These are phyloP conservation scores for Blumeria hordei DNA, from an alignment of 2,329 filamentous ascomycete genomes.

Conservation along the genomic window DNA sequence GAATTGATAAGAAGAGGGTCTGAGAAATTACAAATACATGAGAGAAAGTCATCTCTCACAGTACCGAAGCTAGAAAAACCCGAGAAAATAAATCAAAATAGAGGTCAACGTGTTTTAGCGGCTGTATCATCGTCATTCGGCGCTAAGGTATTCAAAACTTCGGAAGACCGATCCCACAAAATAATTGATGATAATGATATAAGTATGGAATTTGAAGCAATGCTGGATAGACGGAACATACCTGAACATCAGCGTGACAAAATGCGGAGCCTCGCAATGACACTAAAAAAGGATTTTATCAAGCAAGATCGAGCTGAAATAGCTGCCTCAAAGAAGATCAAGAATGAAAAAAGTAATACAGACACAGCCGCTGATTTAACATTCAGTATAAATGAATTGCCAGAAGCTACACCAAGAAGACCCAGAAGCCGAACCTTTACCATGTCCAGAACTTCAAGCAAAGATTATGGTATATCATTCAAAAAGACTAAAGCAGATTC, in stretches of 20 bases:
- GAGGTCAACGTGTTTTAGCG: constrained; percentile 32
- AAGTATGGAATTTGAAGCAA: constrained; percentile 31
- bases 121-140: constrained; percentile 35
- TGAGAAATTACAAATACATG: constrained; percentile 10
- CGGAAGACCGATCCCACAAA: constrained; percentile 5
- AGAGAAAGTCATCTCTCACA: constrained; percentile 11
- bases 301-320: constrained; percentile 62
- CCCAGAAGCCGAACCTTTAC: constrained; percentile 56
- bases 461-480: constrained; percentile 37
- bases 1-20: constrained; percentile 10
- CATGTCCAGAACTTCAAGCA: constrained; percentile 16
- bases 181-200: constrained; percentile 27
- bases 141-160: constrained; percentile 19
- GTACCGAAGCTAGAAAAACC: constrained; percentile 14
- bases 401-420: constrained; percentile 22
- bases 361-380: constrained; percentile 17
- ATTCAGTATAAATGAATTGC: constrained; percentile 15
- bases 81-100: constrained; percentile 18
- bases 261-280: constrained; percentile 71
- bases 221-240: constrained; percentile 71
- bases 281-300: constrained; percentile 91
- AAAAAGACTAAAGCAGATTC: constrained; percentile 53
- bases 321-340: constrained; percentile 23
- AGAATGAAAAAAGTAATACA: constrained; percentile 19
- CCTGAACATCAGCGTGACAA: constrained; percentile 83